phyloP scores from a whole-genome alignment of 2,329 filamentous ascomycete genomes.

The Bipolaris gigantea region DNA sequence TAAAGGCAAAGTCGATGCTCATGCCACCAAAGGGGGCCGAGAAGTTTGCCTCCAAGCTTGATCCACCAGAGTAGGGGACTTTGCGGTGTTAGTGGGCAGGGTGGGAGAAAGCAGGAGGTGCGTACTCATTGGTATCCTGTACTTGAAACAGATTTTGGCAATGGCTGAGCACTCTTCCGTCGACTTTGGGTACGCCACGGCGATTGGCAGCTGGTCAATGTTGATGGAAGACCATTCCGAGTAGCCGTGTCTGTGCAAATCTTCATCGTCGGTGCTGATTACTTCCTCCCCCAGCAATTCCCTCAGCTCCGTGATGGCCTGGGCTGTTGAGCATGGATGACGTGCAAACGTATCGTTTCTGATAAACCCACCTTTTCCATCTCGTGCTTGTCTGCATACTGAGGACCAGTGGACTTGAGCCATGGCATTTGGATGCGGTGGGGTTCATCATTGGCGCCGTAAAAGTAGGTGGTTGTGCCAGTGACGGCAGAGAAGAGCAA shows the following conservation, averaged over 20 bases:
- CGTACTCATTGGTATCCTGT: conserved; percentile 71
- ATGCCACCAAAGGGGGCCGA: conserved; percentile 83
- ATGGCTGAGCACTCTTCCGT: conserved; percentile 68
- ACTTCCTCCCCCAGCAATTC: conserved; percentile 58
- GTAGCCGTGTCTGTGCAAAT: conserved; percentile 65
- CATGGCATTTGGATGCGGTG: conserved; percentile 34
- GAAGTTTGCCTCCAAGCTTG: conserved; percentile 87
- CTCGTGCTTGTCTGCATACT: conserved; percentile 54
- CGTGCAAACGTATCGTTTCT: not conserved
- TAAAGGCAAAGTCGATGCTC: conserved; percentile 84
- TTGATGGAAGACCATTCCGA: conserved; percentile 74
- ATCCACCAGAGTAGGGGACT: conserved; percentile 83
- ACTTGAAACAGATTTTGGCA: conserved; percentile 73
- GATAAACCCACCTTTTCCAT: conserved; percentile 52
- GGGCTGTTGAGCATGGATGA: conserved; percentile 6
- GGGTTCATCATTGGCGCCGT: conserved; percentile 50
- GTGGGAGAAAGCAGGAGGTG: not conserved
- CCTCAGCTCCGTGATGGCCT: conserved; percentile 61
- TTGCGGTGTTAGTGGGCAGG: not conserved
- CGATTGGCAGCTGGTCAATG: conserved; percentile 63
- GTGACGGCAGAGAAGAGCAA: conserved; percentile 54
- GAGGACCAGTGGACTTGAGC: conserved; percentile 33
- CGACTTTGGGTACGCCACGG: conserved; percentile 64
- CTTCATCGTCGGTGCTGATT: conserved; percentile 66
- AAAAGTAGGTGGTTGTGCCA: conserved; percentile 56